Evolutionary conservation across 345 rosid genomes (phyloP).

Genomic region (Eucalyptus rudis): DNA sequence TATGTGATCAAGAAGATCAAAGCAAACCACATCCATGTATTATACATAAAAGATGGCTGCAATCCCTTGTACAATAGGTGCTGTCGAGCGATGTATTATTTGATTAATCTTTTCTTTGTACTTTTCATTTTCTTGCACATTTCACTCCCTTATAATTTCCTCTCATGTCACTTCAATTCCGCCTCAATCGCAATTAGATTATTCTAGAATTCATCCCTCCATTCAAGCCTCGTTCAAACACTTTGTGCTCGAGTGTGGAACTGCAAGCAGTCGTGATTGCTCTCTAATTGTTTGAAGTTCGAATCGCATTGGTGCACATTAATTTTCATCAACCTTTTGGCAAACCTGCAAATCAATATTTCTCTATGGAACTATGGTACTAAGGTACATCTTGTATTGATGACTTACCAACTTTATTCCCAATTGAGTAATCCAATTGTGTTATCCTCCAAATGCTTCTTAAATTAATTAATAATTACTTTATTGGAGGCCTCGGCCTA

Average conservation of each 20-base stretch:
- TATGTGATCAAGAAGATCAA: neutral
- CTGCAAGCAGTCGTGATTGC: neutral
- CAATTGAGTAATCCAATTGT: neutral
- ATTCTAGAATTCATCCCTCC: neutral
- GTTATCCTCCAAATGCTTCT: no score
- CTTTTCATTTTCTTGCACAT: neutral
- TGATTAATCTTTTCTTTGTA: neutral
- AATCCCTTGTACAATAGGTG: neutral
- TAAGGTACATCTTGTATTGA: no score
- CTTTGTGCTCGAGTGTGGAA: neutral
- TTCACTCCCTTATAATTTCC: neutral
- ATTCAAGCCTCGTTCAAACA: neutral
- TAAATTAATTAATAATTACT: no score
- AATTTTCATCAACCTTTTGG: neutral
- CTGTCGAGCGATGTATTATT: neutral
- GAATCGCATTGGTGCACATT: neutral
- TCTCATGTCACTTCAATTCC: neutral
- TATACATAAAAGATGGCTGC: neutral
- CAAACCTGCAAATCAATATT: neutral
- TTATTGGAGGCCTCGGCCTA: no score
- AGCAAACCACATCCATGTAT: neutral
- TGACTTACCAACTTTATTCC: neutral
- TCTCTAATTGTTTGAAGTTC: neutral
- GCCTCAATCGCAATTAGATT: neutral
- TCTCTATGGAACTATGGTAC: neutral